Percentiles rank a stretch among this genome's conserved stretches.
These are phyloP conservation scores for Viola odorata DNA, from an alignment of 345 rosid genomes.

Conservation along the genomic window DNA sequence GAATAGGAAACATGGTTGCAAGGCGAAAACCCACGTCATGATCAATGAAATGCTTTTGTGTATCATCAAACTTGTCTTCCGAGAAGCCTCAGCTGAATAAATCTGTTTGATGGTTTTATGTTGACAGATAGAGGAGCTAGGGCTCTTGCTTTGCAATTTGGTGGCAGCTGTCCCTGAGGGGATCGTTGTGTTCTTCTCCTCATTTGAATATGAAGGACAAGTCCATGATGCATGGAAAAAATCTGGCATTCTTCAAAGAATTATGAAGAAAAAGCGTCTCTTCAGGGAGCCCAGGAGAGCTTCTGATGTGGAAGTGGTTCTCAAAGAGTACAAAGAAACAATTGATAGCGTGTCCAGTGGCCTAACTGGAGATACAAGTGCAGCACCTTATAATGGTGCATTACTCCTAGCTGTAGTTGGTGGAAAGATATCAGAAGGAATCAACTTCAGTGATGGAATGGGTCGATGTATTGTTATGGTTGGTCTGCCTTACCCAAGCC, in stretches of 20 bases:
- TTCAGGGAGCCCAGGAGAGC: slow-evolving; percentile 83
- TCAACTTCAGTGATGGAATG: slow-evolving; percentile 96
- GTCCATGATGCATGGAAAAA: slow-evolving; percentile 72
- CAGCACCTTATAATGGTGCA: slow-evolving; percentile 55
- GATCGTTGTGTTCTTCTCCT: slow-evolving; percentile 86
- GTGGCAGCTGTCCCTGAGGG: slow-evolving; percentile 79
- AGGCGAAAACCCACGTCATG: too few species aligned
- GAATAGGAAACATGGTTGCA: too few species aligned
- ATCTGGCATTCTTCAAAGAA: slow-evolving; percentile 72
- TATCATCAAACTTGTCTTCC: too few species aligned
- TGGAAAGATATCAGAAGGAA: slow-evolving; percentile 98
- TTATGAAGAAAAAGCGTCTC: slow-evolving; percentile 61
- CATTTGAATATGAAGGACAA: slow-evolving; percentile 77
- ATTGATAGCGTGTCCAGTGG: slow-evolving; percentile 30
- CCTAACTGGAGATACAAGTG: slow-evolving; percentile 21
- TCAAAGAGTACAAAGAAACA: slow-evolving; percentile 72
- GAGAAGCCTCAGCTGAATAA: slow-evolving; percentile 5
- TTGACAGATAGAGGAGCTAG: slow-evolving; percentile 77
- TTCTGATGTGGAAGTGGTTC: slow-evolving; percentile 62
- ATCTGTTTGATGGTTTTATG: slow-evolving; percentile 9
- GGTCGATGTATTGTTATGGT: slow-evolving; percentile 95
- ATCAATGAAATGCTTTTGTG: too few species aligned
- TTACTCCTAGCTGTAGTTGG: slow-evolving; percentile 85
- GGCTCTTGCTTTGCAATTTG: slow-evolving; percentile 79
- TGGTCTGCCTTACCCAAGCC: slow-evolving; percentile 91